Evolutionary conservation across 306 rosid genomes (phyloP), one percentile per base, ranked within the genome.

Genomic region (Albizia julibrissin): DNA sequence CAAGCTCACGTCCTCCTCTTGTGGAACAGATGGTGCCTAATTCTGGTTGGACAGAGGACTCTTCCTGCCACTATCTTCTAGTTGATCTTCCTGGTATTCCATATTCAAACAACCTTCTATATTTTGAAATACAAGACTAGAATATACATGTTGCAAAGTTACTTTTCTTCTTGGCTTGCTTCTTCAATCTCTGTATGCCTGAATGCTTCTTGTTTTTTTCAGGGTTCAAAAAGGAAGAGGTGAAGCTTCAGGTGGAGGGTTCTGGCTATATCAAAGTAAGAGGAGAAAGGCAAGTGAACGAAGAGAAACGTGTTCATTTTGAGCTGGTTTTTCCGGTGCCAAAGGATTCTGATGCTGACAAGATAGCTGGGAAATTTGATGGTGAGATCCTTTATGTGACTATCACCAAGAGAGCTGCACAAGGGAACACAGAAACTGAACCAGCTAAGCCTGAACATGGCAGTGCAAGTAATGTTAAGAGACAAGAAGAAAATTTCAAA

Each of bases 31-130:
- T 84, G 33, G 87, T 76, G 4, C 97, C 98, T 39, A 78, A 29
- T 79, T 88, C 88, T 31, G 91, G 71, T 29, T 90, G 98, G 94
- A 74, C 89, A 42, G 89, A 89, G 78, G 95, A 90, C 79, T 79
- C 86, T 65, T 19, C 85, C 0, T 86, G 76, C 52, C 95, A 88
- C 84, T 87, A 87, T 81, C 94, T 94, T 70, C 44, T 90, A 6
- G 88, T 94, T 65, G 92, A 89, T 88, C 94, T 94, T 79, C 95
- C 93, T 52, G 97, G 97, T 93, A 91, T 42, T 77, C 22, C 67
- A 58, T 15, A 29, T 64, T 59, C 68, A 65, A 67, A 61, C 71
- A 37, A 21, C 31, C 19, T 14, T 59, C 33, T 19, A 80, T 19
- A 80, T 15, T 68, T 82, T 40, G 46, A 9, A 59, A 58, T 31